Evolutionary conservation across 1,284 basidiomycete species (phyloP), one percentile per base, ranked within the genome.

Genomic region (Mrakiaceae sp.): DNA sequence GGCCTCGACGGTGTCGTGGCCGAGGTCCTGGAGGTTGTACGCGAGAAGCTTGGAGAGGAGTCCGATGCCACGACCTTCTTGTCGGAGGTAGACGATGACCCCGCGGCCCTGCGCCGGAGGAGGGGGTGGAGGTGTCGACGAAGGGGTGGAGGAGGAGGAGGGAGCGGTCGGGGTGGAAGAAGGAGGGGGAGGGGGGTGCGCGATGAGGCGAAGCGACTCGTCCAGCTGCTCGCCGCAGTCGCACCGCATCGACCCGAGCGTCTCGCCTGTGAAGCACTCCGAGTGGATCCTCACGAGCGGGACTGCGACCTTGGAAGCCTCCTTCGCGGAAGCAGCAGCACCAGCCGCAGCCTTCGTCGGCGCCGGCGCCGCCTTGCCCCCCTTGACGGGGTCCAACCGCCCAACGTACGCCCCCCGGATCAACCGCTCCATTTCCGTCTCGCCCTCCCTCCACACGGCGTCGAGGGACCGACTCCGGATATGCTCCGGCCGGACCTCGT

Each of bases 161-260:
- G 62, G 27, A 47, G 58, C 47, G 39, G 14, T 6, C 2, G 56
- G 14, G 14, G 52, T 54, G 7, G 70, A 69, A 10, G 70, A 72
- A 8, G 71, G 70, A 0, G 71, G 67, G 42, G 39, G 44, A 46
- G 58, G n/a, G 11, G 73, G 71, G 52, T 73, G 71, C 64, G 69
- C 66, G 69, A 99, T 98, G 69, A 88, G 85, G 8, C 92, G 84
- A 70, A 98, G 86, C 42, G 96, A 93, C 75, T 98, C 94, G 76
- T 98, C 93, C 12, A 99, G 82, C 75, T 99, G 96, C 76, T 98
- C 94, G 16, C 96, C 96, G 73, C 96, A 99, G 75, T 99, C 96
- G 75, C 96, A 99, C 46, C 96, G 87, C 87, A 97, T 94, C 73
- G 91, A 95, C 9, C 96, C 96, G 67, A 98, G 87, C 8, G 94